phyloP scores from a whole-genome alignment of 768 basidiomycete genomes.

The Lentinula lateritia region DNA sequence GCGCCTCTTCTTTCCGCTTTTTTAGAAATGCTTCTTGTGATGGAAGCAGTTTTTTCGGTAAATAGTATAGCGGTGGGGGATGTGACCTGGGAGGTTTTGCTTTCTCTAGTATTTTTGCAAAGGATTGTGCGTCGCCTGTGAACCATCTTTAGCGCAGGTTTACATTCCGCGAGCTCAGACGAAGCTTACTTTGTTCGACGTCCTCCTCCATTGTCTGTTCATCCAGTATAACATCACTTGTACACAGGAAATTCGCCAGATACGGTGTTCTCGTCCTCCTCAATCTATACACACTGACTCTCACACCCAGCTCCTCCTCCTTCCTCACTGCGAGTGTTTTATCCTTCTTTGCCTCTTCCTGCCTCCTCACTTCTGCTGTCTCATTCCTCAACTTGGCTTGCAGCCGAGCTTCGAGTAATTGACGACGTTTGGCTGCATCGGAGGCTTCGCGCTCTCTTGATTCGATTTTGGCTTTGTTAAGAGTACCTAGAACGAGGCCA shows the following conservation, averaged over 20 bases:
- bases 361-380: conserved; percentile 78
- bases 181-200: conserved; percentile 10
- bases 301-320: conserved; percentile 78
- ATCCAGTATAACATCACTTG: conserved; percentile 60
- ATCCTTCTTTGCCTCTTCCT: conserved; percentile 84
- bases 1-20: conserved; percentile 59
- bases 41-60: conserved; percentile 62
- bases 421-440: conserved; percentile 83
- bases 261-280: conserved; percentile 67
- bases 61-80: conserved; percentile 74
- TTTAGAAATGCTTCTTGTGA: conserved; percentile 65
- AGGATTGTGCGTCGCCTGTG: neutral
- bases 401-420: conserved; percentile 78
- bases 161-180: neutral
- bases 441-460: conserved; percentile 81
- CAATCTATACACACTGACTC: conserved; percentile 79
- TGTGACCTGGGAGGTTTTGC: conserved; percentile 53
- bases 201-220: conserved; percentile 17
- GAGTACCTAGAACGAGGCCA: conserved; percentile 75
- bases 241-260: conserved; percentile 69
- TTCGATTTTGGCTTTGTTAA: conserved; percentile 85
- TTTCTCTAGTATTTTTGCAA: conserved; percentile 29
- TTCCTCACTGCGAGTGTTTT: conserved; percentile 69
- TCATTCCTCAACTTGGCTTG: conserved; percentile 82
- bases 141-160: neutral